A percentile compares a stretch with the other conserved stretches of the same genome.
Conservation (phyloP, 208 protist species). For the Wallacemonas rigidus region DNA sequence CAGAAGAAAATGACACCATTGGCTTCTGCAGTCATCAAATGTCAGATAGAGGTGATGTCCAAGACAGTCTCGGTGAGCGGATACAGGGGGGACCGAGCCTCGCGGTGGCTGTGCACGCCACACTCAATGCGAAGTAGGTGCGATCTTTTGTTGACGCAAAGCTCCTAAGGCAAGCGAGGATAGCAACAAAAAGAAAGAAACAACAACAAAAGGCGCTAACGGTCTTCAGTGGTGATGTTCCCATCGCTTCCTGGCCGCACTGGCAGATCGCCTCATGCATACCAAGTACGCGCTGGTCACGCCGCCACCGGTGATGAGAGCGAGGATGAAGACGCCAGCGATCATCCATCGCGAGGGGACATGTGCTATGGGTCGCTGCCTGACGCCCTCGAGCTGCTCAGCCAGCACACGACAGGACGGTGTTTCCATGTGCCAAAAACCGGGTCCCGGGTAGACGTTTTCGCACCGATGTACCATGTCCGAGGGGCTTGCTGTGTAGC, state of each 20-base stretch:
- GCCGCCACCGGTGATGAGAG: neutral
- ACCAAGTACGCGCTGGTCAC: neutral
- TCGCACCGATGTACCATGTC: neutral
- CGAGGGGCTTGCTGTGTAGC: no score
- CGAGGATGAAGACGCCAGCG: neutral
- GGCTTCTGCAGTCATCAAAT: no score
- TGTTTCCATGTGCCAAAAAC: neutral
- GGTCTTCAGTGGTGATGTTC: no score
- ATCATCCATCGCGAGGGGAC: neutral
- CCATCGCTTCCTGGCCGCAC: neutral
- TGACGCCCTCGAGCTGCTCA: neutral
- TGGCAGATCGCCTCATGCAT: neutral
- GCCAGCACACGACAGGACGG: neutral
- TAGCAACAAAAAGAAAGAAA: slow-evolving; percentile 11
- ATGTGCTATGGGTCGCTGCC: neutral
- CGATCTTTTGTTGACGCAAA: no score
- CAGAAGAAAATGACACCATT: no score
- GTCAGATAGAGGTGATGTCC: no score
- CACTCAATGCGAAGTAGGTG: no score
- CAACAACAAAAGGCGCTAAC: neutral
- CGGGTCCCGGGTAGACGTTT: neutral
- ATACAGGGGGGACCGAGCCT: no score
- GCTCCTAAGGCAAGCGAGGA: neutral
- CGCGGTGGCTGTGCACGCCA: no score
- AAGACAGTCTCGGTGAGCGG: no score